Evolutionary conservation across 495 filamentous ascomycete genomes (phyloP).

Genomic region (Massariosphaeria phaeospora): DNA sequence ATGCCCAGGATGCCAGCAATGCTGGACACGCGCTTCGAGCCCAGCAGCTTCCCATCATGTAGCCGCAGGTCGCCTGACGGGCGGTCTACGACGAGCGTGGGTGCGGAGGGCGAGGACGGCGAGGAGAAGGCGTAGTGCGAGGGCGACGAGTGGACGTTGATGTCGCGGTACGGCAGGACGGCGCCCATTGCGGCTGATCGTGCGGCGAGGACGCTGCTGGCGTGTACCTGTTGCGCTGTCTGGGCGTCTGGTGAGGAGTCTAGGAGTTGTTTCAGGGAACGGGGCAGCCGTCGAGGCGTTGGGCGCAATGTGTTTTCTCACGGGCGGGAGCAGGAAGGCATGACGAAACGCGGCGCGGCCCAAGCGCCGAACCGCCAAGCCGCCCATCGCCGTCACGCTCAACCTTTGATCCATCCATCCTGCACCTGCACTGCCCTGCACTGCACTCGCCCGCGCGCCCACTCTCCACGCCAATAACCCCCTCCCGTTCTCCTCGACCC

Average conservation of each 20-base stretch:
- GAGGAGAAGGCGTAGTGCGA: conserved; percentile 96
- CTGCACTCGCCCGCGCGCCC: background rate
- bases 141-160: conserved; percentile 86
- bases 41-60: conserved; percentile 67
- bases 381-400: conserved; percentile 9
- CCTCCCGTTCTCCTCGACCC: background rate
- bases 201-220: background rate
- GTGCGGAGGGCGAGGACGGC: conserved; percentile 82
- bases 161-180: conserved; percentile 83
- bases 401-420: conserved; percentile 25
- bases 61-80: conserved; percentile 89
- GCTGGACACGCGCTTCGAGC: conserved; percentile 79
- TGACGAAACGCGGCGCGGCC: conserved; percentile 23
- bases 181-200: conserved; percentile 48
- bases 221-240: too few relatives aligned
- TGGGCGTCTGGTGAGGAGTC: background rate
- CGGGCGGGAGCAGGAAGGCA: conserved; percentile 10
- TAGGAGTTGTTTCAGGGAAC: background rate
- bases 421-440: background rate
- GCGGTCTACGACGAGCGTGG: conserved; percentile 80
- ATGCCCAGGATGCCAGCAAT: conserved; percentile 92
- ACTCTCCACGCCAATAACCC: background rate
- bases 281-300: background rate
- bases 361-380: conserved; percentile 9
- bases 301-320: conserved; percentile 17